Conservation (phyloP, 495 filamentous ascomycete species). For the Podospora anserina region DNA sequence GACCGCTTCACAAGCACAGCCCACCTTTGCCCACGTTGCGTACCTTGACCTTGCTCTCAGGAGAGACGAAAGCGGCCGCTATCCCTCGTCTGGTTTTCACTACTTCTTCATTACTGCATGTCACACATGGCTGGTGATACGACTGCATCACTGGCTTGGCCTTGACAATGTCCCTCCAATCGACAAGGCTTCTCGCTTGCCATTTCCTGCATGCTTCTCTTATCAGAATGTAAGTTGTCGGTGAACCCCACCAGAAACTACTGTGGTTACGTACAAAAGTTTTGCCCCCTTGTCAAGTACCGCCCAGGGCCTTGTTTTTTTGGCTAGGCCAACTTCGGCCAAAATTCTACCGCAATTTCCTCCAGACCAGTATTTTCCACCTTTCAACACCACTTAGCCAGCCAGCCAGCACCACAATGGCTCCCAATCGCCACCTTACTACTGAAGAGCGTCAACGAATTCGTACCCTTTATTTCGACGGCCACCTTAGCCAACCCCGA, state of each 20-base stretch:
- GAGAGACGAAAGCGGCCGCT: not conserved
- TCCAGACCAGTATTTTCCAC: too few relatives aligned
- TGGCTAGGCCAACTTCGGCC: too few relatives aligned
- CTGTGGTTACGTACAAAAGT: too few relatives aligned
- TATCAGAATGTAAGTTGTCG: not conserved
- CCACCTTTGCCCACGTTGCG: not conserved
- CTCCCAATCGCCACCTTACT: too few relatives aligned
- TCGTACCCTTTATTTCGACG: too few relatives aligned
- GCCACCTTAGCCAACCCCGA: too few relatives aligned
- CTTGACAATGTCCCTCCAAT: not conserved
- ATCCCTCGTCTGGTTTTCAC: not conserved
- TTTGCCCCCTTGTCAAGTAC: too few relatives aligned
- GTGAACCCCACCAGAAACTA: not conserved
- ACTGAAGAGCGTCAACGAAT: too few relatives aligned
- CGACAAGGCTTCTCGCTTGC: not conserved
- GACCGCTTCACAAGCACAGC: not conserved
- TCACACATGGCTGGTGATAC: constrained; percentile 1
- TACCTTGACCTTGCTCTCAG: not conserved
- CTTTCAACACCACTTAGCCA: too few relatives aligned
- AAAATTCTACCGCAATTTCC: too few relatives aligned
- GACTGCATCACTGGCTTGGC: constrained; percentile 2
- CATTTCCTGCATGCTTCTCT: not conserved
- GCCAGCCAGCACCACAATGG: too few relatives aligned
- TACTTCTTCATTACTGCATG: constrained; percentile 1
- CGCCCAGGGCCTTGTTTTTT: too few relatives aligned